Evolutionary conservation across 1,284 basidiomycete genomes (phyloP).

Genomic region (Ustilago tritici): DNA sequence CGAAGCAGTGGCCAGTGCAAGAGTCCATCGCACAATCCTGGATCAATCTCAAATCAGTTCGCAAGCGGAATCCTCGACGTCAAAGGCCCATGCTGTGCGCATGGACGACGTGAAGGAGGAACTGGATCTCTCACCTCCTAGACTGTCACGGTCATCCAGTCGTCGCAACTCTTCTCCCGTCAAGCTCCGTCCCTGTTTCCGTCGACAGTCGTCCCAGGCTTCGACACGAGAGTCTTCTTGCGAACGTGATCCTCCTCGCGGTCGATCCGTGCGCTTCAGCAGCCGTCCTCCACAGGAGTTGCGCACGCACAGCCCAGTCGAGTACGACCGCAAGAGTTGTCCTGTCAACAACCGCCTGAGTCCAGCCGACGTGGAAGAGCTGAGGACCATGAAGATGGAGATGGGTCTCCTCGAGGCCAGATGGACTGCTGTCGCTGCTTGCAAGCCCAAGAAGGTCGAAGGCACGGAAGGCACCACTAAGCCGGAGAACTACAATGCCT

Average conservation of each 20-base stretch:
- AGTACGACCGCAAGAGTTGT: conserved; percentile 68
- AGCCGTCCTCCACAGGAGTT: conserved; percentile 60
- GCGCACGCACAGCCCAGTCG: conserved; percentile 67
- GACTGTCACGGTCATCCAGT: conserved; percentile 30
- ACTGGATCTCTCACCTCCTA: conserved; percentile 23
- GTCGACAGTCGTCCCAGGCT: conserved; percentile 42
- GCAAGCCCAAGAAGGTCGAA: conserved; percentile 49
- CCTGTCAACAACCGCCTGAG: conserved; percentile 64
- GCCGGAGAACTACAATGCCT: conserved; percentile 44
- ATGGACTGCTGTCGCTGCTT: conserved; percentile 62
- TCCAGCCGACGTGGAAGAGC: conserved; percentile 64
- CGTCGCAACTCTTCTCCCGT: conserved; percentile 58
- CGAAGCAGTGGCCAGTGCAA: background rate
- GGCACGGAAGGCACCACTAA: conserved; percentile 49
- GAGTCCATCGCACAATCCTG: background rate
- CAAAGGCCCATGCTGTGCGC: background rate
- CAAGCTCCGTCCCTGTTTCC: conserved; percentile 64
- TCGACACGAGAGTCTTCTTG: conserved; percentile 57
- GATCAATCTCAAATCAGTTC: background rate
- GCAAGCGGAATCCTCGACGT: background rate
- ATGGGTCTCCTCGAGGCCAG: conserved; percentile 66
- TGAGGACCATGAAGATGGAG: conserved; percentile 66
- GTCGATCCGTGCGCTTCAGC: conserved; percentile 64
- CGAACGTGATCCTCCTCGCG: conserved; percentile 50
- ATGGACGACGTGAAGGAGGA: background rate